A percentile compares a stretch with the other conserved stretches of the same genome.
phyloP scores from a whole-genome alignment of 306 rosid genomes.

The Pachyrhizus erosus region DNA sequence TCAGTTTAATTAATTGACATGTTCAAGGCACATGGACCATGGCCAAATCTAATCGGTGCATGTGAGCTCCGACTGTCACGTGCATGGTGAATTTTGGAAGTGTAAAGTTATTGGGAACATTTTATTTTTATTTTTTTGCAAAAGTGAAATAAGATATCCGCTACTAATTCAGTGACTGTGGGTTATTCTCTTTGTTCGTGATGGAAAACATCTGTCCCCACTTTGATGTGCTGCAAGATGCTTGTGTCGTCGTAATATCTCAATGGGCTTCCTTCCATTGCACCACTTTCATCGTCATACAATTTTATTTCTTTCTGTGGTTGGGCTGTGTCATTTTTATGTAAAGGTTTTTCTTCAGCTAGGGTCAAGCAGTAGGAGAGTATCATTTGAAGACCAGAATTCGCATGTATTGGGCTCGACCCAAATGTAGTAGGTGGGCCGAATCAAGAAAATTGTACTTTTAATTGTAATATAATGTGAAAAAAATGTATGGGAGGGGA shows the following conservation, averaged over 20 bases:
- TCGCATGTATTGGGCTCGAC: not conserved
- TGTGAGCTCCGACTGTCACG: constrained; percentile 38
- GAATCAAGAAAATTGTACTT: not conserved
- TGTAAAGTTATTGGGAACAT: not conserved
- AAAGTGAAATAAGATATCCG: not conserved
- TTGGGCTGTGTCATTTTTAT: not conserved
- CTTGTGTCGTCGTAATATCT: not conserved
- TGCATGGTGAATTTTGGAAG: constrained; percentile 31
- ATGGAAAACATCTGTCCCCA: constrained; percentile 39
- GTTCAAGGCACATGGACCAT: constrained; percentile 49
- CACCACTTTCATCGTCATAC: not conserved
- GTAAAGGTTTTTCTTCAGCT: too few species aligned
- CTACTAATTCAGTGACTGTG: not conserved
- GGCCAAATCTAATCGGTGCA: constrained; percentile 36
- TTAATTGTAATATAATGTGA: too few species aligned
- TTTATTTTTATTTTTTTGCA: not conserved
- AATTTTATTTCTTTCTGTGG: not conserved
- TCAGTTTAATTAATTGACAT: constrained; percentile 46
- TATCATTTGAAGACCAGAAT: not conserved
- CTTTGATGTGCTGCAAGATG: constrained; percentile 33
- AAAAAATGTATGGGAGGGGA: too few species aligned
- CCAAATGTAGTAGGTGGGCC: not conserved
- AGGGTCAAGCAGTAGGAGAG: not conserved
- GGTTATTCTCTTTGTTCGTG: constrained; percentile 39
- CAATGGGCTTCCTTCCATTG: not conserved